These are phyloP conservation scores for Hypoxylon sp. DNA, from an alignment of 2,329 filamentous ascomycete genomes.

Conservation along the genomic window DNA sequence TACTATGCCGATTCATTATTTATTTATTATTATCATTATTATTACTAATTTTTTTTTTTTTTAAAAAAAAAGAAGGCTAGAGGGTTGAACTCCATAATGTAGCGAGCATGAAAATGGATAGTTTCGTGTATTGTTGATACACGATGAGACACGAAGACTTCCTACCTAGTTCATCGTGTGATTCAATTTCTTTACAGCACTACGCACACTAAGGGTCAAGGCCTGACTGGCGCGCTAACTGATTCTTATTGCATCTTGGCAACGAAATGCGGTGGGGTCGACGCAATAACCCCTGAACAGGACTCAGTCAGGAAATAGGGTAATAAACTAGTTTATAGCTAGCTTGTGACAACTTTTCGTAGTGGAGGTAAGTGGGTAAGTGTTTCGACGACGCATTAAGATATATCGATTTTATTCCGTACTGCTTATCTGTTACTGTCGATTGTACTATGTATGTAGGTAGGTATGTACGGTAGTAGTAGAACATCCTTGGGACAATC, in stretches of 20 bases:
- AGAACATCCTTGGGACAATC: constrained; percentile 13
- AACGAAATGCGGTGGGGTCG: constrained; percentile 31
- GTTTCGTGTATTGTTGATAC: constrained; percentile 50
- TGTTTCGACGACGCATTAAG: not conserved
- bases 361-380: not conserved
- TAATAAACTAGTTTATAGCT: not conserved
- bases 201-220: constrained; percentile 2
- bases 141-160: constrained; percentile 48
- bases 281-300: constrained; percentile 9
- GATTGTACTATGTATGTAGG: not conserved
- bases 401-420: not conserved
- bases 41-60: no score
- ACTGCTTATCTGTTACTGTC: not conserved
- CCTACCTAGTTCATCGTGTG: constrained; percentile 13
- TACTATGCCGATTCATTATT: not conserved
- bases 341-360: not conserved
- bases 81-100: not conserved
- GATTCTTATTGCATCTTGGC: constrained; percentile 28
- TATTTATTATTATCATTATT: not conserved
- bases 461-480: not conserved
- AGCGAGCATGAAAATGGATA: constrained; percentile 8
- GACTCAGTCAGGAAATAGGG: not conserved
- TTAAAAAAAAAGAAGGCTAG: not conserved
- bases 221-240: constrained; percentile 32
- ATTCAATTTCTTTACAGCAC: constrained; percentile 1